These are phyloP conservation scores for Penicillium crustosum DNA, from an alignment of 2,329 filamentous ascomycete species.

Conservation along the genomic window DNA sequence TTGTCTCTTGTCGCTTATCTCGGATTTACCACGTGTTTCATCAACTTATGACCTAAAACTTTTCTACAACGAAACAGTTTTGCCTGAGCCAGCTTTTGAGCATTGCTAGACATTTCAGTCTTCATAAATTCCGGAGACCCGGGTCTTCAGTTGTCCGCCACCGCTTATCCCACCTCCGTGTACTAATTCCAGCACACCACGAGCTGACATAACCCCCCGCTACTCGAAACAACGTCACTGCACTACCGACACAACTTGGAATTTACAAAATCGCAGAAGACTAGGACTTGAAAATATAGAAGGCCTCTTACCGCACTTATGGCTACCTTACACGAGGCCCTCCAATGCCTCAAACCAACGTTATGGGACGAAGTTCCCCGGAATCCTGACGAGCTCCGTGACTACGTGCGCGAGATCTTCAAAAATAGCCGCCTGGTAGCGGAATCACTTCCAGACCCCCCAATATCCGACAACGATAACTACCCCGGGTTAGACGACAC, in stretches of 20 bases:
- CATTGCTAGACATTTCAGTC: background rate
- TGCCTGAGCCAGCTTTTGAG: background rate
- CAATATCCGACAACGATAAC: conserved; percentile 38
- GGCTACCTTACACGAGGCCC: conserved; percentile 59
- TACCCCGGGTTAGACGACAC: conserved; percentile 32
- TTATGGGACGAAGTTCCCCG: conserved; percentile 53
- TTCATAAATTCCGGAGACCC: background rate
- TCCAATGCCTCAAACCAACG: conserved; percentile 57
- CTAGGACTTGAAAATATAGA: too few relatives aligned
- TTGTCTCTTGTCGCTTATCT: background rate
- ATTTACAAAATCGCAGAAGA: background rate
- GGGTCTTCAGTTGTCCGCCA: background rate
- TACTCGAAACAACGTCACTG: background rate
- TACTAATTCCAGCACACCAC: background rate
- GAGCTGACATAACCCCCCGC: background rate
- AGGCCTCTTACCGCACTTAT: conserved; percentile 39
- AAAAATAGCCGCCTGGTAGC: conserved; percentile 67
- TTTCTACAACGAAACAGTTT: background rate
- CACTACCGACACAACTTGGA: background rate
- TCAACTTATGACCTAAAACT: background rate
- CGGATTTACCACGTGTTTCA: background rate
- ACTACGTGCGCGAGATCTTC: conserved; percentile 62
- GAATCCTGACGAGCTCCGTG: conserved; percentile 50
- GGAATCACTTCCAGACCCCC: conserved; percentile 69
- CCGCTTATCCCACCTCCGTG: background rate